Conservation (phyloP, 371 early-diverging fungal genomes). For the Polyrhizophydium stewartii region DNA sequence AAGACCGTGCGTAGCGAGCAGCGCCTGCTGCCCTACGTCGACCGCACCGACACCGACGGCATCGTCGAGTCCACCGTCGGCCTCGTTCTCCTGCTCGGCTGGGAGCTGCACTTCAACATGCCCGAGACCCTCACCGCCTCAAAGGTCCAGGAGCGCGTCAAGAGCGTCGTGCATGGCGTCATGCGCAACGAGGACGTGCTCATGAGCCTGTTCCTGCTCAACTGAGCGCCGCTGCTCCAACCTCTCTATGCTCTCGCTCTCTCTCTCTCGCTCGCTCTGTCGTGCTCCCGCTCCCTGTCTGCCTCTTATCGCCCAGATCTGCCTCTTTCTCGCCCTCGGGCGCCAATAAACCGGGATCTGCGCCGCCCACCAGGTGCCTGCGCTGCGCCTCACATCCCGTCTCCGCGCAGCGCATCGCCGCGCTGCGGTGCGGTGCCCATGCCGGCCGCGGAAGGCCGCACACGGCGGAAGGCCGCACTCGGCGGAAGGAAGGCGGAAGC, state of each 20-base stretch:
- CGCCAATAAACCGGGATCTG: not conserved
- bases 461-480: no score
- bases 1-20: not conserved
- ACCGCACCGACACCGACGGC: slow-evolving; percentile 2
- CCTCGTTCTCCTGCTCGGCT: not conserved
- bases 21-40: not conserved
- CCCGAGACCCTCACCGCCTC: slow-evolving; percentile 5
- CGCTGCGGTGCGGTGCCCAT: not conserved
- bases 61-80: not conserved
- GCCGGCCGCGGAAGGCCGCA: not conserved
- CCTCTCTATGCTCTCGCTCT: not conserved
- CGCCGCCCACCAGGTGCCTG: not conserved
- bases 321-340: not conserved
- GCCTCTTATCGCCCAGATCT: not conserved
- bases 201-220: not conserved
- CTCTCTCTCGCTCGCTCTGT: not conserved
- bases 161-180: slow-evolving; percentile 2
- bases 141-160: slow-evolving; percentile 7
- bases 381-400: not conserved
- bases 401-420: not conserved
- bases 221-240: not conserved
- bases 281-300: not conserved
- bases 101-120: slow-evolving; percentile 9
- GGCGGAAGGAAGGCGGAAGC: no score
- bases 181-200: slow-evolving; percentile 1